Percentiles rank a stretch among this genome's conserved stretches.
Evolutionary conservation across 2,329 filamentous ascomycete species (phyloP).

Genomic region (Malbranchea zuffiana): DNA sequence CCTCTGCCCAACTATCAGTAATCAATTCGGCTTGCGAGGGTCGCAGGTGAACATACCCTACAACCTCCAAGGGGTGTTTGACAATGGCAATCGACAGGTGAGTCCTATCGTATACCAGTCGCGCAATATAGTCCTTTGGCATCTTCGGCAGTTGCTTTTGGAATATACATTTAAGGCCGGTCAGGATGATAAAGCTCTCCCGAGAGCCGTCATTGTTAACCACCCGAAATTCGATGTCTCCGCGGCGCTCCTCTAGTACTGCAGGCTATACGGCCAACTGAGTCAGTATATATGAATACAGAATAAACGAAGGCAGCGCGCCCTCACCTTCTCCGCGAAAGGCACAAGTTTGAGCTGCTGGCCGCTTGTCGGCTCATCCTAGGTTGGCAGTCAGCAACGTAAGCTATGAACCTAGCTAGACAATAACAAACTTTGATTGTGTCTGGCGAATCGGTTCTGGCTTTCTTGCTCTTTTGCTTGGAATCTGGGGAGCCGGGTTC

Average conservation of each 20-base stretch:
- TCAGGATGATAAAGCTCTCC: constrained; percentile 87
- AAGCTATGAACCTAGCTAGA: not conserved
- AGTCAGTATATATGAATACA: constrained; percentile 9
- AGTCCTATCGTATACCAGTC: constrained; percentile 91
- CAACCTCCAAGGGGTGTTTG: constrained; percentile 90
- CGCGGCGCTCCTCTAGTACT: constrained; percentile 83
- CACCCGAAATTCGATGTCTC: constrained; percentile 92
- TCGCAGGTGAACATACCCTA: constrained; percentile 42
- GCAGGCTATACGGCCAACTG: constrained; percentile 49
- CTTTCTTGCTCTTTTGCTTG: constrained; percentile 38
- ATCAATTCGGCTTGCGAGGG: not conserved
- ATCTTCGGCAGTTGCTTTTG: constrained; percentile 98
- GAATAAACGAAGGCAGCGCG: not conserved
- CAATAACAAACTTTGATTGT: constrained; percentile 23
- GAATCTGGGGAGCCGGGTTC: constrained; percentile 26
- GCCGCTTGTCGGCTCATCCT: constrained; percentile 32
- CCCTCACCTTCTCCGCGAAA: constrained; percentile 72
- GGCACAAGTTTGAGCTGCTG: constrained; percentile 56
- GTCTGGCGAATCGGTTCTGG: constrained; percentile 38
- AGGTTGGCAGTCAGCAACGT: constrained; percentile 40
- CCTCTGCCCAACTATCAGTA: constrained; percentile 47
- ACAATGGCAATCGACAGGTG: constrained; percentile 95
- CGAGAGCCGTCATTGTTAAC: constrained; percentile 90
- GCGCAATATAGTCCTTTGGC: constrained; percentile 98
- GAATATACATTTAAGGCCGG: constrained; percentile 93